Conservation (phyloP, 2,329 filamentous ascomycete species). For the Proliferodiscus dingleyae region DNA sequence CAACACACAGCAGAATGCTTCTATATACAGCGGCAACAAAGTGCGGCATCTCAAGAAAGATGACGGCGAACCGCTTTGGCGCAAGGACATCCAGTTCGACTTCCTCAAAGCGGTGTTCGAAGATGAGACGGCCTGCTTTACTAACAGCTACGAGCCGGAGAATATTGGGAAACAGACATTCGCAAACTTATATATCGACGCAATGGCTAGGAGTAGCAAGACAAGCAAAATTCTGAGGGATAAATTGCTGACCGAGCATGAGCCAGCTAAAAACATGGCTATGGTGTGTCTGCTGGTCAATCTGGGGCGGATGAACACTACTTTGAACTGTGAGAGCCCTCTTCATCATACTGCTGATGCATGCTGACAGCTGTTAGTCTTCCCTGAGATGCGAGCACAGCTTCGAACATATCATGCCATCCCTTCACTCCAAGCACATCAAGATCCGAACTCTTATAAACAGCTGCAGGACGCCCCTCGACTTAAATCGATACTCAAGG, state of each 20-base stretch:
- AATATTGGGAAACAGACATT: slow-evolving; percentile 66
- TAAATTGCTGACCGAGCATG: slow-evolving; percentile 86
- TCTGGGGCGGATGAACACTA: slow-evolving; percentile 97
- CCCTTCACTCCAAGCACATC: slow-evolving; percentile 87
- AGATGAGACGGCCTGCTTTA: slow-evolving; percentile 71
- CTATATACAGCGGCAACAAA: slow-evolving; percentile 45
- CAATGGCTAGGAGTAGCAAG: slow-evolving; percentile 98
- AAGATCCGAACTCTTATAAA: slow-evolving; percentile 95
- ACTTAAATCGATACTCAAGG: slow-evolving; percentile 94
- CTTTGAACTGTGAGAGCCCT: slow-evolving; percentile 74
- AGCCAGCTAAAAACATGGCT: slow-evolving; percentile 94
- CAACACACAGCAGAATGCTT: slow-evolving; percentile 17
- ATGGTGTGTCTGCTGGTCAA: slow-evolving; percentile 99
- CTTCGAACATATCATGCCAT: slow-evolving; percentile 97
- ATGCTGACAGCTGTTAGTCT: slow-evolving; percentile 59
- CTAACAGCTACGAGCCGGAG: slow-evolving; percentile 74
- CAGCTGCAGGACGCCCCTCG: slow-evolving; percentile 94
- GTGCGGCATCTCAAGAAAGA: slow-evolving; percentile 84
- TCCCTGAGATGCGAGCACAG: slow-evolving; percentile 98
- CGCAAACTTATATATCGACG: slow-evolving; percentile 95
- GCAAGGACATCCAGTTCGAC: slow-evolving; percentile 83
- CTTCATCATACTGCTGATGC: slow-evolving; percentile 5
- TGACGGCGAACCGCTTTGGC: slow-evolving; percentile 81
- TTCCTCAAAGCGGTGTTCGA: slow-evolving; percentile 79
- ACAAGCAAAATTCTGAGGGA: slow-evolving; percentile 98